Evolutionary conservation across 495 filamentous ascomycete genomes (phyloP), one percentile per base, ranked within the genome.

Genomic region (Rostrohypoxylon terebratum): DNA sequence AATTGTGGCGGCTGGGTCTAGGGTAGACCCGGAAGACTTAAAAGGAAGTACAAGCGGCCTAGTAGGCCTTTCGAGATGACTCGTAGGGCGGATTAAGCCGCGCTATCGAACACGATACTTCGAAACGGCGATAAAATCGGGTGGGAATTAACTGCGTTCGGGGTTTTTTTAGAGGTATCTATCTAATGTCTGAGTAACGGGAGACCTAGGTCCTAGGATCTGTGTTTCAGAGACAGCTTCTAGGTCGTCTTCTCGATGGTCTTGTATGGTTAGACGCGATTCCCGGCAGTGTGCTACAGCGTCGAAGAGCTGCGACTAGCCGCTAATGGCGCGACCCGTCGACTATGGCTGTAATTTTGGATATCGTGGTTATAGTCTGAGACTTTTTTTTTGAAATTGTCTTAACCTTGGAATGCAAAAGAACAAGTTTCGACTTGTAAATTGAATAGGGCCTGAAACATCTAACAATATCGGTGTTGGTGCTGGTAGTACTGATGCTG

Each of bases 1-100:
- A 81, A 84, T 84, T 72, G 81, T 84, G 83, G 75, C 81, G 83
- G 77, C 58, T 81, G 75, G 82, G 82, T 78, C 76, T 42, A 61
- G 13, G 14, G 71, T 4, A 76, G 74, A 76, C 76, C 76, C 74
- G 38, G 23, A 48, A 54, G 31, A 62, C 31, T 58, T 36, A 11
- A 25, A 25, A 44, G 63, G 45, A 57, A 34, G 44, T 65, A 47
- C 33, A 64, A 63, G 58, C 20, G 63, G 63, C 72, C 64, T 28
- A n/a, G n/a, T 16, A 65, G 63, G 64, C 63, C 63, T 54, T 63
- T 69, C 59, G 44, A 58, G 59, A 59, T 51, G 38, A 34, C 38
- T 68, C 68, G 72, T 48, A 28, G 53, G 61, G 67, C 63, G 54
- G 61, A 72, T 60, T 55, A 75, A 25, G 45, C 72, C 51, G 63